These are phyloP conservation scores for Magnolia kwangsiensis DNA, from an alignment of 164 flowering plant species.

Conservation along the genomic window DNA sequence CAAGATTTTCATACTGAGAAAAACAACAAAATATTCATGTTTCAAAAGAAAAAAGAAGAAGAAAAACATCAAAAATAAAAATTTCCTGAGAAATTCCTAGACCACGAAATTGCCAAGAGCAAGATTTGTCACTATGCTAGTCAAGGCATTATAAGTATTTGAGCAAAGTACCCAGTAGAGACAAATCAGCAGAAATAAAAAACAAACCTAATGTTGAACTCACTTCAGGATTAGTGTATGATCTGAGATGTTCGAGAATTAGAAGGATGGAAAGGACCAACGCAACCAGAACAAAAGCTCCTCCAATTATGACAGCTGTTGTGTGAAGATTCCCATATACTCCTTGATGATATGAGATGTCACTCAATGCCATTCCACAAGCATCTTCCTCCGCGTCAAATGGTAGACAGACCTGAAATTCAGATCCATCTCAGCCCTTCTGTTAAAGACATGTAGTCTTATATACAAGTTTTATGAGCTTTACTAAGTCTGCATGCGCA, in stretches of 20 bases:
- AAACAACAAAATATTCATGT: no score
- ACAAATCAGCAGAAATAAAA: not conserved
- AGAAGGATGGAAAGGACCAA: conserved; percentile 50
- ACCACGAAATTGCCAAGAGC: no score
- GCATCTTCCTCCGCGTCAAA: not conserved
- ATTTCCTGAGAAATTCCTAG: no score
- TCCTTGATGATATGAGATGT: conserved; percentile 13
- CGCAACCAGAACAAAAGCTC: conserved; percentile 47
- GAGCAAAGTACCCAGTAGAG: not conserved
- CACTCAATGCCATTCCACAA: conserved; percentile 21
- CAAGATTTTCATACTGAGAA: no score
- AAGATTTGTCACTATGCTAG: not conserved
- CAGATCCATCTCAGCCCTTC: no score
- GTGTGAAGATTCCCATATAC: conserved; percentile 40
- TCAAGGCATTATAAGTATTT: not conserved
- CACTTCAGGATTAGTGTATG: conserved; percentile 77
- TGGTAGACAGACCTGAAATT: no score
- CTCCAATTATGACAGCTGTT: conserved; percentile 55
- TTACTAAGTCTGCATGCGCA: no score
- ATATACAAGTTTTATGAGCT: no score
- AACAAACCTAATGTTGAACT: conserved; percentile 24
- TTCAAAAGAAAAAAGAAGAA: no score
- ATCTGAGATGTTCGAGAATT: conserved; percentile 70
- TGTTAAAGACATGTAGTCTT: no score
- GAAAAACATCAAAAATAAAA: no score